phyloP scores from a whole-genome alignment of 2,329 filamentous ascomycete species.

The Alternaria sp. region DNA sequence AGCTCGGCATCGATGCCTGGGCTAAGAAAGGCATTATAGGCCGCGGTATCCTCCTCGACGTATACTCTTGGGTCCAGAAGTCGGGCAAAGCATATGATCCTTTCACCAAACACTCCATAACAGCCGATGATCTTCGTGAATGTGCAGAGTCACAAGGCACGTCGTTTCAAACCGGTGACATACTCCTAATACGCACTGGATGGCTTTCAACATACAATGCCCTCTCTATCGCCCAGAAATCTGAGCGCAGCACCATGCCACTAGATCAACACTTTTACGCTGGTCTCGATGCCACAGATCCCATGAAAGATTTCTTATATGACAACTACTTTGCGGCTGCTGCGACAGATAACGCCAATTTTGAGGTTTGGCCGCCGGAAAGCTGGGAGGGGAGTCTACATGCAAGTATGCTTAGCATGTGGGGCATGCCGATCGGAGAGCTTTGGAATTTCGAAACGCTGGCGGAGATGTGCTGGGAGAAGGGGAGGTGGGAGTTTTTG shows the following conservation, averaged over 20 bases:
- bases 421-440: slow-evolving; percentile 49
- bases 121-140: slow-evolving; percentile 26
- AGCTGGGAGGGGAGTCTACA: slow-evolving; percentile 31
- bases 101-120: slow-evolving; percentile 32
- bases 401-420: slow-evolving; percentile 35
- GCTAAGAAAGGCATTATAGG: slow-evolving; percentile 65
- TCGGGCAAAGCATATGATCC: slow-evolving; percentile 30
- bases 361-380: slow-evolving; percentile 41
- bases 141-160: slow-evolving; percentile 29
- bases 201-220: slow-evolving; percentile 28
- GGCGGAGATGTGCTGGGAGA: slow-evolving; percentile 37
- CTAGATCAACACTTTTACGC: slow-evolving; percentile 35
- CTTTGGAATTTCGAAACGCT: slow-evolving; percentile 48
- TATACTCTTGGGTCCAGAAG: slow-evolving; percentile 47
- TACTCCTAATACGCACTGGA: slow-evolving; percentile 43
- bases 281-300: slow-evolving; percentile 83
- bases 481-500: slow-evolving; percentile 58
- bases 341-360: slow-evolving; percentile 46
- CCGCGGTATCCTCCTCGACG: slow-evolving; percentile 64
- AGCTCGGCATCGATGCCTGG: slow-evolving; percentile 53
- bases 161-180: slow-evolving; percentile 39
- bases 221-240: slow-evolving; percentile 17
- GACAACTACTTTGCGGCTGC: slow-evolving; percentile 58
- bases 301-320: slow-evolving; percentile 88
- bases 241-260: slow-evolving; percentile 17